phyloP scores from a whole-genome alignment of 1,139 yeast species.

The Ogataea hybrid region DNA sequence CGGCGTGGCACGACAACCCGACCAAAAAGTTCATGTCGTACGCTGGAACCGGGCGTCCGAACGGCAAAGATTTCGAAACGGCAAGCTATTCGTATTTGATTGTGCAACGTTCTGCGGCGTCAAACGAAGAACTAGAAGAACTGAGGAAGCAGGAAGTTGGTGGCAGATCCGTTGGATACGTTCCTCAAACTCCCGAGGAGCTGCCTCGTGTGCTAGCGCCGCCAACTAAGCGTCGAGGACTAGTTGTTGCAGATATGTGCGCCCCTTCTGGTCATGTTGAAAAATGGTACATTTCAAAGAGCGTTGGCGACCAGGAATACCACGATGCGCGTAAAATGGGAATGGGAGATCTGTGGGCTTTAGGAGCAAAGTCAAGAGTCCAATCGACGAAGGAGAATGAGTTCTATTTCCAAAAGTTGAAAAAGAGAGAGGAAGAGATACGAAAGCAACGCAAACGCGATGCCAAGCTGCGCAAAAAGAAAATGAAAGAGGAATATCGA shows the following conservation, averaged over 20 bases:
- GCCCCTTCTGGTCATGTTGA: constrained; percentile 77
- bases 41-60: constrained; percentile 71
- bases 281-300: constrained; percentile 83
- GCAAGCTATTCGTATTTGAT: constrained; percentile 78
- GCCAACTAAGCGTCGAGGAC: constrained; percentile 80
- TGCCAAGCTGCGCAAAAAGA: constrained; percentile 23
- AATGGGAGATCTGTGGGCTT: constrained; percentile 89
- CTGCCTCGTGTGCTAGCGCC: constrained; percentile 76
- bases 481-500: constrained; percentile 25
- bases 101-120: constrained; percentile 55
- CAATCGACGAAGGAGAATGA: constrained; percentile 34
- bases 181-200: constrained; percentile 37
- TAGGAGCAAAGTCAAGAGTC: constrained; percentile 66
- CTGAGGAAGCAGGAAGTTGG: constrained; percentile 17
- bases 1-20: constrained; percentile 64
- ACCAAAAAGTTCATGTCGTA: constrained; percentile 51
- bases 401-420: constrained; percentile 29
- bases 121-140: constrained; percentile 37
- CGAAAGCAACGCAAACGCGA: constrained; percentile 25
- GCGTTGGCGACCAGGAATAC: constrained; percentile 70
- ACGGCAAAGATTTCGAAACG: constrained; percentile 68
- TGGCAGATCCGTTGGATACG: constrained; percentile 29
- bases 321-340: constrained; percentile 87
- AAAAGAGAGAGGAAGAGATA: constrained; percentile 28
- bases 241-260: constrained; percentile 78